Base-by-base conservation (phyloP, 345 rosid species). In the Gossypium australe region DNA sequence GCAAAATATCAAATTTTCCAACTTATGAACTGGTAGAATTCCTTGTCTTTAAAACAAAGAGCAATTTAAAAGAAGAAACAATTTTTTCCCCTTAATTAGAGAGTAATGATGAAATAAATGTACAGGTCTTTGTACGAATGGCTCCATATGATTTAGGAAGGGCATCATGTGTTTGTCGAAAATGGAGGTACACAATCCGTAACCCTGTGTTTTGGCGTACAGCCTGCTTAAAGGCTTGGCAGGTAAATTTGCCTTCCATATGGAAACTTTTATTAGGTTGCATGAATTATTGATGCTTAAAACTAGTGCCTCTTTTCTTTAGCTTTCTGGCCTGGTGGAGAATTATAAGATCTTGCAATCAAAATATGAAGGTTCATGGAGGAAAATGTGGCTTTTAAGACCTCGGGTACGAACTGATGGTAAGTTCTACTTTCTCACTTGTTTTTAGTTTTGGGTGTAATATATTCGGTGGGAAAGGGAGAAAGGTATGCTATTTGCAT, bases 361-460 rank as follows among this genome's bases (percentile, higher is more conserved):
- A 53, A 88, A 80, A 29, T 89, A 89, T 71, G 92, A 87, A 72
- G 94, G 97, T 61, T 94, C 98, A 11, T 94, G 97, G 98, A 91
- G 94, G 82, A 94, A 92, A 84, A 94, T 94, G 98, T 92, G 98
- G 98, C 92, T 94, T 72, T 80, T 81, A 47, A 89, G 98, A 80
- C 94, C 98, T 66, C 85, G 97, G 80, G 85, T 92, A 71, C 94
- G 98, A n/a, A 85, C 89, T 44, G 97, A 94, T 89, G 98, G 98
- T 91, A 81, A 77, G 77, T 45, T 71, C 64, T 74, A 2, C 47
- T 63, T 17, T 12, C 1, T 65, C 70, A 20, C 25, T 74, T 20
- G 11, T 45, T 63, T 56, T 74, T 6, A 38, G 48, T n/a, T 63
- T 72, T 55, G 24, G 56, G 41, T 17, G 16, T 62, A 66, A 44